Evolutionary conservation across 2,329 filamentous ascomycete genomes (phyloP), one percentile per base, ranked within the genome.

Genomic region (Monilinia fructicola): DNA sequence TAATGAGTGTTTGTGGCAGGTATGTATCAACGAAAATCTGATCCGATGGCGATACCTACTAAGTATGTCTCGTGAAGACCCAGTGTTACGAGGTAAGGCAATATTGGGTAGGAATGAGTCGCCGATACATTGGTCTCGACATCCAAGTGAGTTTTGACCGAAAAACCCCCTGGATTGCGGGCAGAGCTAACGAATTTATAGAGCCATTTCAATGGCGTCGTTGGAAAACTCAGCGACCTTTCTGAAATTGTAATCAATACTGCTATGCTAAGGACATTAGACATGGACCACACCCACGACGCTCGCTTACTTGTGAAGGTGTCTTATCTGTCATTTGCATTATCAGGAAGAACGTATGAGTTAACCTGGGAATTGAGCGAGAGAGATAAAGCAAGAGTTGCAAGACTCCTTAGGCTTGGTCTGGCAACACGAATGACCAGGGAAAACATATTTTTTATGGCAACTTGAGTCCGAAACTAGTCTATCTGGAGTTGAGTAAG

Each of bases 1-100:
- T 5, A 54, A 38, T 55, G 54, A 55, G 9, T 55, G 12, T 55
- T 54, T 54, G 21, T 38, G 21, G 54, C 31, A 55, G 35, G 54
- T 23, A 16, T 38, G 9, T 55, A 7, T 46, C 7, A n/a, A 54
- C 18, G 1, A 55, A 10, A 40, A 55, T 7, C 16, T 46, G 21
- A 38, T 40, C n/a, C 21, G 14, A 40, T 55, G 16, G n/a, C 1
- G 40, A 38, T 55, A 23, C 21, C 31, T 23, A 31, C 35, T 55
- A 55, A 55, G 4, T 55, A 38, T 55, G 9, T 21, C 18, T 54
- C 10, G 31, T 16, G 10, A 54, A 38, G 21, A 54, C 31, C 28
- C 52, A 54, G 21, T 54, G 18, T 23, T 12, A 38, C 5, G 31
- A 40, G n/a, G 54, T 38, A 1, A 10, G 23, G 2, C 21, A 40